Conservation (phyloP, 1,284 basidiomycete genomes). For the Pseudozyma sp. region DNA sequence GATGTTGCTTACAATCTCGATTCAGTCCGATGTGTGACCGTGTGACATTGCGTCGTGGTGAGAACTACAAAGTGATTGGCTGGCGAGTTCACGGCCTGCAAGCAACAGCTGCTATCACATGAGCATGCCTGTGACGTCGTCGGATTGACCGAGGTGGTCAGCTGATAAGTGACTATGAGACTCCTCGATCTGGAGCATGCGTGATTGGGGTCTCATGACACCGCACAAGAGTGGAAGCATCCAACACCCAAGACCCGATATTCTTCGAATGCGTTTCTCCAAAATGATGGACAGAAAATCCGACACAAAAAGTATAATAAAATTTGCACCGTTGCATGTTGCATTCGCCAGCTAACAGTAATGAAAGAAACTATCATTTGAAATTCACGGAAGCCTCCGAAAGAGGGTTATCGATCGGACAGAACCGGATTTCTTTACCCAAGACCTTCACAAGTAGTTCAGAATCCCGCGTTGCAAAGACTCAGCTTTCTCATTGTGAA, state of each 20-base stretch:
- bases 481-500: too few species aligned
- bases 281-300: neutral
- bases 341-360: constrained; percentile 1
- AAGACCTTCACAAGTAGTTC: neutral
- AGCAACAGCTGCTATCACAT: constrained; percentile 4
- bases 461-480: neutral
- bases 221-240: neutral
- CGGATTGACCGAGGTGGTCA: constrained; percentile 2
- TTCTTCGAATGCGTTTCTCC: too few species aligned
- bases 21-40: neutral
- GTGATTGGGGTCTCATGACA: constrained; percentile 8
- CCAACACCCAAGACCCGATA: neutral
- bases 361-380: neutral
- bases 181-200: too few species aligned
- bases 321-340: too few species aligned
- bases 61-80: too few species aligned
- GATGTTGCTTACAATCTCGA: neutral
- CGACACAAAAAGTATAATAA: too few species aligned
- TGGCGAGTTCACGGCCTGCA: neutral
- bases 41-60: neutral
- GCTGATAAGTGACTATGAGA: too few species aligned
- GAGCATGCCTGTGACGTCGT: neutral
- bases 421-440: constrained; percentile 31
- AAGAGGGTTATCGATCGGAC: constrained; percentile 41
- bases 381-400: too few species aligned